A percentile compares a stretch with the other conserved stretches of the same genome.
Evolutionary conservation across 768 basidiomycete genomes (phyloP).

Genomic region (Mrakia hoshinonis): DNA sequence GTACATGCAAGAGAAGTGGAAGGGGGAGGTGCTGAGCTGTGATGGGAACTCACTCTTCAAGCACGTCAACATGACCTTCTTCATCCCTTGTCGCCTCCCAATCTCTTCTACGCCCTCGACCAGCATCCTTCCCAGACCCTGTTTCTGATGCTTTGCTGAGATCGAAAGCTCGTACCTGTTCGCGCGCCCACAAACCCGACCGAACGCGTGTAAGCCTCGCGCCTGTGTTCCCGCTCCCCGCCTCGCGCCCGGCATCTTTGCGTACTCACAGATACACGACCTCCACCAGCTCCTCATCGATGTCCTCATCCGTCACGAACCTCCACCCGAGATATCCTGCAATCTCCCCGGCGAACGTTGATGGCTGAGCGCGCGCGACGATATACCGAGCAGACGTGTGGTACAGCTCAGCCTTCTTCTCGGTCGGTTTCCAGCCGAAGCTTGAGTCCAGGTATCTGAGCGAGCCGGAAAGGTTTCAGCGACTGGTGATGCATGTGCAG

Average conservation of each 20-base stretch:
- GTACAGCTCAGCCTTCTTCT: slow-evolving; percentile 18
- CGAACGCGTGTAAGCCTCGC: not conserved
- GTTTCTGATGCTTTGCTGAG: slow-evolving; percentile 3
- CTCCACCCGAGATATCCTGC: slow-evolving; percentile 10
- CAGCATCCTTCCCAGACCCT: not conserved
- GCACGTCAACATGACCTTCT: slow-evolving; percentile 9
- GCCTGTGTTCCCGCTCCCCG: not conserved
- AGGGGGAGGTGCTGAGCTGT: not conserved
- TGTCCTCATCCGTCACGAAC: not conserved
- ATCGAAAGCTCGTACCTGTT: slow-evolving; percentile 8
- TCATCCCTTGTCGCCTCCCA: not conserved
- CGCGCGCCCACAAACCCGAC: not conserved
- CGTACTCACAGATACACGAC: slow-evolving; percentile 1
- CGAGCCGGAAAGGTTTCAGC: not conserved
- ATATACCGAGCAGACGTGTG: slow-evolving; percentile 15
- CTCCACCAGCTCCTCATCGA: not conserved
- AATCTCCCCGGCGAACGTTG: not conserved
- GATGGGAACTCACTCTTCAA: not conserved
- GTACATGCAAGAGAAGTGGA: not conserved
- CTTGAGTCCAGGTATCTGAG: slow-evolving; percentile 4
- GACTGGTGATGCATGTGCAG: not conserved
- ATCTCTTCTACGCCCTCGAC: slow-evolving; percentile 5
- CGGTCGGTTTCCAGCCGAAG: slow-evolving; percentile 15
- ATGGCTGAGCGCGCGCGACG: not conserved
- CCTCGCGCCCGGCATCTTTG: not conserved